phyloP scores from a whole-genome alignment of 140 eudicot species.

The Cichorium intybus region DNA sequence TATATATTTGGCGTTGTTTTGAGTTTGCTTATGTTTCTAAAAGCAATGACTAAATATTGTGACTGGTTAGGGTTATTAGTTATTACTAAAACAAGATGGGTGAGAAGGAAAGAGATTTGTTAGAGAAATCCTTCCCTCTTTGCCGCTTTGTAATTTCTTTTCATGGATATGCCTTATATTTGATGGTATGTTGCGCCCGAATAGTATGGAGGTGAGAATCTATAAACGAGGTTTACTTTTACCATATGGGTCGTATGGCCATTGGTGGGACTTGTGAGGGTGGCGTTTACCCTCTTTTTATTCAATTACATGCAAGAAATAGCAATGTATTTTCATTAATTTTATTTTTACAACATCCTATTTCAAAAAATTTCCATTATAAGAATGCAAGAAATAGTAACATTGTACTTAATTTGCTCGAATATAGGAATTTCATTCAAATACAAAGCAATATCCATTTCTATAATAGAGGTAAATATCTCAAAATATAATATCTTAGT shows the following conservation, averaged over 20 bases:
- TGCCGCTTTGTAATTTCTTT: slow-evolving; percentile 15
- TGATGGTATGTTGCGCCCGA: not conserved
- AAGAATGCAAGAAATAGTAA: too few relatives aligned
- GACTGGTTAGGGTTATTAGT: slow-evolving; percentile 9
- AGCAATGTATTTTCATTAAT: not conserved
- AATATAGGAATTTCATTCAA: not conserved
- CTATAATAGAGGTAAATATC: not conserved
- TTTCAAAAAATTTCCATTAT: too few relatives aligned
- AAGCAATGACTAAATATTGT: not conserved
- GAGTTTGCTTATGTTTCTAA: slow-evolving; percentile 1
- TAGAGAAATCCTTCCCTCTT: slow-evolving; percentile 40
- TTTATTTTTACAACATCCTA: too few relatives aligned
- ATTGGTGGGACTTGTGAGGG: too few relatives aligned
- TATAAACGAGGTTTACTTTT: too few relatives aligned
- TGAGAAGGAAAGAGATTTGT: slow-evolving; percentile 34
- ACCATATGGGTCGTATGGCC: too few relatives aligned
- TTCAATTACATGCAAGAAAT: not conserved
- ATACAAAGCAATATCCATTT: not conserved
- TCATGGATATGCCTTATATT: slow-evolving; percentile 11
- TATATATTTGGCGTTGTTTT: slow-evolving; percentile 8
- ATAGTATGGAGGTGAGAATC: too few relatives aligned
- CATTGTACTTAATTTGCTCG: too few relatives aligned
- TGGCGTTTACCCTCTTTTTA: not conserved
- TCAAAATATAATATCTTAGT: not conserved
- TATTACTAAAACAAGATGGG: slow-evolving; percentile 14